Conservation (phyloP, 2,329 filamentous ascomycete species). For the Clonostachys rosea region DNA sequence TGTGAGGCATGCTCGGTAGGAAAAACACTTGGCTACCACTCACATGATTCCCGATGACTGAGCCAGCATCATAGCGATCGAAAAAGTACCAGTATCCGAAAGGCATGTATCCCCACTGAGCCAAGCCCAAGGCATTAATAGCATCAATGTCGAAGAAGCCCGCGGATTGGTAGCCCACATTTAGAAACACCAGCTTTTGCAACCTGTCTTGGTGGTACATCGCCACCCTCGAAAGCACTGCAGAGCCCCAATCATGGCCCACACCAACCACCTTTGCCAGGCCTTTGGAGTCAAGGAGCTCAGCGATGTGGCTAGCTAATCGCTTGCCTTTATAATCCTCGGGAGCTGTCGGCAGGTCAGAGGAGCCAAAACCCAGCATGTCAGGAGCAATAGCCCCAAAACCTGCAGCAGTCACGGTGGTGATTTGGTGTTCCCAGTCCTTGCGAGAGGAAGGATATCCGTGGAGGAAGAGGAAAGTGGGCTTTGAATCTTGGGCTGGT, state of each 20-base stretch:
- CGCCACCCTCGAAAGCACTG: constrained; percentile 18
- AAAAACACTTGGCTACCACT: background rate
- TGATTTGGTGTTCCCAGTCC: constrained; percentile 35
- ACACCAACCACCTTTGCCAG: constrained; percentile 34
- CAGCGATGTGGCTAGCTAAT: constrained; percentile 22
- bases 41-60: constrained; percentile 4
- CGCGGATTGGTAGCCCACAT: constrained; percentile 4
- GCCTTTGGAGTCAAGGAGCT: constrained; percentile 19
- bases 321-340: constrained; percentile 20
- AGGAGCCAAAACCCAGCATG: constrained; percentile 30
- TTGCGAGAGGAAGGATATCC: constrained; percentile 39
- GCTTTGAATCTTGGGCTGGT: constrained; percentile 5
- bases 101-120: constrained; percentile 7
- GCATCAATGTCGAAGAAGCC: constrained; percentile 7
- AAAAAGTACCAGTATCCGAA: constrained; percentile 13
- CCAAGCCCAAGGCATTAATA: constrained; percentile 5
- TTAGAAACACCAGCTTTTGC: constrained; percentile 13
- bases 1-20: too few relatives aligned
- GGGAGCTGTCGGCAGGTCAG: constrained; percentile 16
- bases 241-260: constrained; percentile 27
- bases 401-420: constrained; percentile 21
- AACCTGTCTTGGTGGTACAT: constrained; percentile 15
- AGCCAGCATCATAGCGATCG: constrained; percentile 7
- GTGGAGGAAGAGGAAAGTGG: constrained; percentile 40
- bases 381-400: constrained; percentile 38